A percentile compares a stretch with the other conserved stretches of the same genome.
phyloP scores from a whole-genome alignment of 768 basidiomycete species.

The Sarcodon aspratus region DNA sequence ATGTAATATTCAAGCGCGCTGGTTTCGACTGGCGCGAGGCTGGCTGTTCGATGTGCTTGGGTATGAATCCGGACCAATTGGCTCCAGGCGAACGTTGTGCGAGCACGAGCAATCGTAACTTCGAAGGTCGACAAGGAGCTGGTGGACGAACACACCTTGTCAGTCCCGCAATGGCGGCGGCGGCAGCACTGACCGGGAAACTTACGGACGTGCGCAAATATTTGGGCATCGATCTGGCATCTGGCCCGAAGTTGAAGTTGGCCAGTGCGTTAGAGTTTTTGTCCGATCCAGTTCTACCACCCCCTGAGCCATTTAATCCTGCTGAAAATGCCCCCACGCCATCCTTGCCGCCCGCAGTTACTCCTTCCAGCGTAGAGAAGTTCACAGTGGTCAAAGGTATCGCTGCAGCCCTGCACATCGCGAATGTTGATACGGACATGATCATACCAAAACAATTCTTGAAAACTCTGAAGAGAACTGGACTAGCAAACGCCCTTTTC shows the following conservation, averaged over 20 bases:
- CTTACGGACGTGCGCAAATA: constrained; percentile 49
- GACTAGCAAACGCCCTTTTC: constrained; percentile 49
- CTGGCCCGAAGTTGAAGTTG: constrained; percentile 48
- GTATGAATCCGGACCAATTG: constrained; percentile 63
- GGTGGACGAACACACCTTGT: constrained; percentile 54
- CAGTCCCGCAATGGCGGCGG: constrained; percentile 60
- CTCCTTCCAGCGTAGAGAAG: constrained; percentile 22
- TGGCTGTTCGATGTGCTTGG: constrained; percentile 62
- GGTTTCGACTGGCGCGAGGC: constrained; percentile 65
- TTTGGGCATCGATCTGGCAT: constrained; percentile 22
- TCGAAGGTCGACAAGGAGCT: constrained; percentile 51
- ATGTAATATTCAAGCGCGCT: constrained; percentile 49
- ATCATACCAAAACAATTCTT: constrained; percentile 61
- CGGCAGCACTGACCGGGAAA: constrained; percentile 47
- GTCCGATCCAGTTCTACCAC: constrained; percentile 40
- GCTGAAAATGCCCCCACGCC: constrained; percentile 9
- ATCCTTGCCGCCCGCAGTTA: constrained; percentile 14
- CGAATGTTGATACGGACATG: constrained; percentile 56
- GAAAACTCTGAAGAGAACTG: constrained; percentile 55
- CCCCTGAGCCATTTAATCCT: constrained; percentile 21
- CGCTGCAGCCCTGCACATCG: constrained; percentile 39
- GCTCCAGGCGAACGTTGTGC: constrained; percentile 47
- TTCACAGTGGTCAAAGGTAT: constrained; percentile 41
- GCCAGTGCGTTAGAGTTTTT: constrained; percentile 68
- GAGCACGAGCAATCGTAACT: constrained; percentile 55